Percentiles rank a stretch among this genome's conserved stretches.
Evolutionary conservation across 2,329 filamentous ascomycete genomes (phyloP).

Genomic region (Metarhizium rileyi): DNA sequence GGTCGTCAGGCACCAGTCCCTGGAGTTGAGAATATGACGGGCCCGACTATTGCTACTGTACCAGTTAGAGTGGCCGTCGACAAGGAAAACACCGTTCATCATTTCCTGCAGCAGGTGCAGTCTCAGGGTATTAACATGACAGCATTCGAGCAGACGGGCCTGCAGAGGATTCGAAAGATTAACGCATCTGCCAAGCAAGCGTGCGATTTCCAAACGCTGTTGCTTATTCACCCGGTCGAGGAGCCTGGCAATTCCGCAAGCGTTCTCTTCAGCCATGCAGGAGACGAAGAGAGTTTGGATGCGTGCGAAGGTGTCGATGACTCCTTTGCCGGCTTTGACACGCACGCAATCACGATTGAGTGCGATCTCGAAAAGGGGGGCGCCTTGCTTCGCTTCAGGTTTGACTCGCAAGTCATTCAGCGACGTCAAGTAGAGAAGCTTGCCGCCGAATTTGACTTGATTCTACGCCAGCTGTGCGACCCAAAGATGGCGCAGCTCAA

Average conservation of each 20-base stretch:
- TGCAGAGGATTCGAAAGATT: constrained; percentile 1
- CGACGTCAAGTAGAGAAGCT: neutral
- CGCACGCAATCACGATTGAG: constrained; percentile 3
- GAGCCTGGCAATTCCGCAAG: neutral
- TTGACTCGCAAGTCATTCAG: constrained; percentile 2
- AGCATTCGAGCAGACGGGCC: constrained; percentile 4
- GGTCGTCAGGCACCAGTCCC: constrained; percentile 16
- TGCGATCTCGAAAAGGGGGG: neutral
- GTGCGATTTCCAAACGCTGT: constrained; percentile 5
- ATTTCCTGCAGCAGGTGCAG: constrained; percentile 29
- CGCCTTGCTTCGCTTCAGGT: constrained; percentile 1
- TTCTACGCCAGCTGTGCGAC: constrained; percentile 1
- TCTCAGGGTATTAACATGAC: constrained; percentile 3
- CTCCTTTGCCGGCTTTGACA: neutral
- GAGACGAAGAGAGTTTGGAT: neutral
- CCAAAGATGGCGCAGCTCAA: neutral
- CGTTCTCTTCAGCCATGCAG: neutral
- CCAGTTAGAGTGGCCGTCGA: constrained; percentile 16
- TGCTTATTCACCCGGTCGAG: constrained; percentile 11
- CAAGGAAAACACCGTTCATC: constrained; percentile 19
- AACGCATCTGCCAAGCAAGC: neutral
- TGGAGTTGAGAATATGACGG: constrained; percentile 16
- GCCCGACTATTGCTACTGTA: constrained; percentile 19
- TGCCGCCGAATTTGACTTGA: neutral
- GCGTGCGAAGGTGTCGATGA: neutral